Evolutionary conservation across 75 land plant genomes (phyloP).

Genomic region (Azolla pinnata): DNA sequence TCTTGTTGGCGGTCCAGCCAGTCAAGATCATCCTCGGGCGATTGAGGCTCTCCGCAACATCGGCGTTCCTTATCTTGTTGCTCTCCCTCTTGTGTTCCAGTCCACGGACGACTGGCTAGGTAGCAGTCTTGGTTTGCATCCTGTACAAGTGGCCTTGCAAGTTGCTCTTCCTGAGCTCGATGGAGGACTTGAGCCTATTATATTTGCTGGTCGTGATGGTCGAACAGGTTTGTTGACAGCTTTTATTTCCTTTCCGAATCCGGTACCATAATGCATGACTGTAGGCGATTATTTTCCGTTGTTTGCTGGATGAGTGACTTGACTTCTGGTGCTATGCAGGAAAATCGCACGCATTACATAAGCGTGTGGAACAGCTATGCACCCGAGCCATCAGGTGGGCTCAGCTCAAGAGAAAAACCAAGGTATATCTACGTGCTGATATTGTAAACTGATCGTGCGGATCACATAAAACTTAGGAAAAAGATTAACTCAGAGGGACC

Average conservation of each 20-base stretch:
- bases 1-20: conserved; percentile 96
- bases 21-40: conserved; percentile 96
- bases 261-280: too few species aligned
- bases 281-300: too few species aligned
- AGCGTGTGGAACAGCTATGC: conserved; percentile 97
- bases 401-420: conserved; percentile 67
- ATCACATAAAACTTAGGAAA: too few species aligned
- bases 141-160: conserved; percentile 96
- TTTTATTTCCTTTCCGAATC: too few species aligned
- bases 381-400: conserved; percentile 95
- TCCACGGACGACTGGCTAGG: conserved; percentile 98
- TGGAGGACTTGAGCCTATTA: conserved; percentile 99
- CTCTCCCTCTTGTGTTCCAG: conserved; percentile 92
- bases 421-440: conserved; percentile 64
- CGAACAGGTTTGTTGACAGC: conserved; percentile 62
- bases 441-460: too few species aligned
- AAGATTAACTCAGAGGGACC: too few species aligned
- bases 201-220: conserved; percentile 91
- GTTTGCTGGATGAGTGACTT: too few species aligned
- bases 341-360: conserved; percentile 97
- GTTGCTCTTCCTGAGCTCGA: conserved; percentile 98
- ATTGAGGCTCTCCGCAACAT: conserved; percentile 76
- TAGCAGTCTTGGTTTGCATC: conserved; percentile 90
- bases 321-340: conserved; percentile 41
- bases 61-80: conserved; percentile 98